Evolutionary conservation across 768 basidiomycete genomes (phyloP).

Genomic region (Hygrophoropsis aurantiaca): DNA sequence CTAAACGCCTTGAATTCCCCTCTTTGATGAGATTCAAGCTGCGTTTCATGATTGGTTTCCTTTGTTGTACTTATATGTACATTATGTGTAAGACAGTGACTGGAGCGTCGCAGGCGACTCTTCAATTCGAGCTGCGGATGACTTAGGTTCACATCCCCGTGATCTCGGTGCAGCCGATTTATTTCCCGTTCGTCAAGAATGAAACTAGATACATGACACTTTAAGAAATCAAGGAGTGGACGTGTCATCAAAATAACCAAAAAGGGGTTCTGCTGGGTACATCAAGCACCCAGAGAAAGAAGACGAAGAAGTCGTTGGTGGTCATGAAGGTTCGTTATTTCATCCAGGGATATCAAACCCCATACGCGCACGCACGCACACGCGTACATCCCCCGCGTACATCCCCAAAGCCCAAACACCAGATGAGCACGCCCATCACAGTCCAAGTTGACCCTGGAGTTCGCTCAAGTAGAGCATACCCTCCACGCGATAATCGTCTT

Average conservation of each 20-base stretch:
- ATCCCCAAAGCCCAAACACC: no score
- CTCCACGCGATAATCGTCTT: conserved; percentile 10
- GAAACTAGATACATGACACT: conserved; percentile 2
- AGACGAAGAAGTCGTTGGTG: neutral
- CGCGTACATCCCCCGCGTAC: no score
- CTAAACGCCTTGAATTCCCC: no score
- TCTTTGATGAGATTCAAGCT: no score
- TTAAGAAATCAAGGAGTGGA: conserved; percentile 1
- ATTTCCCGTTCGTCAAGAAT: conserved; percentile 6
- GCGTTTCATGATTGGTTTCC: neutral
- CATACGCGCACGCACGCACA: no score
- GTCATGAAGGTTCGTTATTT: neutral
- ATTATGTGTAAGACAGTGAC: no score
- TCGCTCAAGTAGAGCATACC: conserved; percentile 4
- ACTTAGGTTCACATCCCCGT: no score
- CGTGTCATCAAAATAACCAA: neutral
- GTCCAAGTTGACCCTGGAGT: conserved; percentile 2
- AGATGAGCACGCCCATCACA: no score
- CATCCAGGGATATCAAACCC: neutral
- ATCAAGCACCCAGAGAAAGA: conserved; percentile 1
- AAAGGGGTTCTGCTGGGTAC: neutral
- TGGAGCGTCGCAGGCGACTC: no score
- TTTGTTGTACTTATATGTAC: neutral
- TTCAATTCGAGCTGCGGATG: no score
- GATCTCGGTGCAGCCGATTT: neutral